A percentile compares a stretch with the other conserved stretches of the same genome.
These are phyloP conservation scores for Gloeostereum incarnatum DNA, from an alignment of 768 basidiomycete genomes.

Conservation along the genomic window DNA sequence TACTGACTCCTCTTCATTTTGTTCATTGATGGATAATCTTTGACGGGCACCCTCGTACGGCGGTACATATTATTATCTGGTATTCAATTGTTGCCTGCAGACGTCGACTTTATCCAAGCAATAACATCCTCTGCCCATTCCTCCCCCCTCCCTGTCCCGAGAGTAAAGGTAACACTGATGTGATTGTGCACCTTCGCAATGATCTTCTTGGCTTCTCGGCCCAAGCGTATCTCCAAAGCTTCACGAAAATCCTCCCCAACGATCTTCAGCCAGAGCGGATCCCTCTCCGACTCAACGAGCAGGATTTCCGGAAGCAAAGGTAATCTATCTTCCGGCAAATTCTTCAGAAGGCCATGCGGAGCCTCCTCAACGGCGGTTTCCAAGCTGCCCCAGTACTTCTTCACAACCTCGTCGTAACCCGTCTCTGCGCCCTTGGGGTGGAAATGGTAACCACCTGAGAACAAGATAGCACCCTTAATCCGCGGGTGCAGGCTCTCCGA, in stretches of 20 bases:
- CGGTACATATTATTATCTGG: too few species aligned
- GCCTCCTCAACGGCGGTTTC: conserved; percentile 25
- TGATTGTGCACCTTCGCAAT: conserved; percentile 52
- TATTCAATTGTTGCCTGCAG: too few species aligned
- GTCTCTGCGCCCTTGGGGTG: conserved; percentile 13
- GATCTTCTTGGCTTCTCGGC: conserved; percentile 21
- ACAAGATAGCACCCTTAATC: conserved; percentile 36
- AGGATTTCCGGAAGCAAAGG: conserved; percentile 34
- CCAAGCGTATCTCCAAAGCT: conserved; percentile 25
- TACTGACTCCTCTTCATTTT: too few species aligned
- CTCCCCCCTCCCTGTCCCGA: conserved; percentile 50
- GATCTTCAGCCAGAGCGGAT: conserved; percentile 35
- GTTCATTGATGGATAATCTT: too few species aligned
- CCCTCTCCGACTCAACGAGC: conserved; percentile 41
- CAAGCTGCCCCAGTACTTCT: conserved; percentile 28
- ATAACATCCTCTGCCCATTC: conserved; percentile 47
- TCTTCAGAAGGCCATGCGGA: conserved; percentile 30
- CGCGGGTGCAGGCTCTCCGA: conserved; percentile 18
- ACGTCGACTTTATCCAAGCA: conserved; percentile 19
- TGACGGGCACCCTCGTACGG: too few species aligned
- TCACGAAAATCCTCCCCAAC: conserved; percentile 26
- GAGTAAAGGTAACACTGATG: conserved; percentile 40
- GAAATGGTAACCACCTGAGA: conserved; percentile 35
- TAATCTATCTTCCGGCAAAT: conserved; percentile 23
- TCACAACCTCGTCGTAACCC: conserved; percentile 18